Evolutionary conservation across 192 early-diverging fungal genomes (phyloP), one percentile per base, ranked within the genome.

Genomic region (Coemansia sp.): DNA sequence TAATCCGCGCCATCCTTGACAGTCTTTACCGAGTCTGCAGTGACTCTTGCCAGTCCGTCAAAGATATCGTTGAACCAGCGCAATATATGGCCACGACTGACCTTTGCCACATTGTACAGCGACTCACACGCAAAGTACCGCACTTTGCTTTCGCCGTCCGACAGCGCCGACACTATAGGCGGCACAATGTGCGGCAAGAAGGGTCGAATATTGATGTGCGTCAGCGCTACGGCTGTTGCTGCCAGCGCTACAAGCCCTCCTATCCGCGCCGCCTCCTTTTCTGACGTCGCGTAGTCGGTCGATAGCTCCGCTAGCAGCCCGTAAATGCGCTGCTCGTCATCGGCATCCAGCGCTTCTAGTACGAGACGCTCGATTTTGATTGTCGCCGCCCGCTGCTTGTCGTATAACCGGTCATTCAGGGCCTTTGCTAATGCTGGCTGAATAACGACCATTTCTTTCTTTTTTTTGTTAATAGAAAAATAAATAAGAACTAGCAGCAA

Each of bases 71-170:
- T 98, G 50, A 99, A 99, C 74, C 89, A 97, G 29, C 88, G 75
- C 52, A 99, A 75, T 13, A 97, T 90, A 57, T 91, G 87, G 5
- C 91, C 91, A 40, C 91, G 84, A 25, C 95, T 94, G 4, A 97
- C 98, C 59, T 99, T 99, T 22, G 90, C 90, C 55, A 99, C 95
- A 73, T 99, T 99, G 69, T 99, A 99, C 87, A 98, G 90, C 61
- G 88, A 89, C 78, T 99, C 98, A 66, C 95, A 98, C 2, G 98
- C 96, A 87, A 97, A 99, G 84, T 98, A 99, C 33, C 96, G 86
- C 46, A 98, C 95, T 14, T 92, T 85, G 32, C 88, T 88, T 73
- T 99, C 98, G 59, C 89, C 93, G 71, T 99, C 95, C 5, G 84
- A 75, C 62, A 98, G 91, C 62, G 95, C 97, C 32, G 94, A 85